Evolutionary conservation across 805 yeast species (phyloP).

Genomic region (Diddensiella santjacobensis): DNA sequence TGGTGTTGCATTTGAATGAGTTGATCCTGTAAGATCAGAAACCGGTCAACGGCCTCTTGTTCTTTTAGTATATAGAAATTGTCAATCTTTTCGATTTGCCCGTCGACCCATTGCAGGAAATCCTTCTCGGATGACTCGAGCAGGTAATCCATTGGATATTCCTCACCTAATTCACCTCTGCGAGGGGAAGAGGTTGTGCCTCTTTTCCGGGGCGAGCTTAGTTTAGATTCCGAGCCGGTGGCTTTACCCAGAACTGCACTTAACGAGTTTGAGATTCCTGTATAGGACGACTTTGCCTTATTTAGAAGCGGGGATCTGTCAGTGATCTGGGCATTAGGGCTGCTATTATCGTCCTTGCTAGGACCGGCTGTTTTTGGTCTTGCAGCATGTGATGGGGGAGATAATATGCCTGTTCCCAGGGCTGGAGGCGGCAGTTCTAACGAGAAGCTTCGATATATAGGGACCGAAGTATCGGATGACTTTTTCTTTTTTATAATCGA

Average conservation of each 20-base stretch:
- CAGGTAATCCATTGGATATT: slow-evolving; percentile 10
- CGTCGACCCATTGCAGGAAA: slow-evolving; percentile 66
- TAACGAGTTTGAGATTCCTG: neutral
- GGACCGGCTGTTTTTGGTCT: too few relatives aligned
- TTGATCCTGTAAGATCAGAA: slow-evolving; percentile 62
- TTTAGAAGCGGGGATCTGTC: neutral
- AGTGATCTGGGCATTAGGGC: neutral
- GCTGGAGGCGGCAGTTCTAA: slow-evolving; percentile 17
- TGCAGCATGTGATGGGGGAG: neutral
- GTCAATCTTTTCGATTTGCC: slow-evolving; percentile 57
- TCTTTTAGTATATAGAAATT: slow-evolving; percentile 59
- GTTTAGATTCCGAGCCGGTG: neutral
- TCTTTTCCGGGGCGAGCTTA: slow-evolving; percentile 3
- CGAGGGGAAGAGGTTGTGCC: neutral
- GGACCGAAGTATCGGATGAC: neutral
- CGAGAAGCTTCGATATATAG: neutral
- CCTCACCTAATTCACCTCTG: slow-evolving; percentile 11
- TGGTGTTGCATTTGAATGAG: slow-evolving; percentile 60
- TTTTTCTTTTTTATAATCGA: neutral
- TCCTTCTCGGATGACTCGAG: slow-evolving; percentile 39
- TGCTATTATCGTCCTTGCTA: neutral
- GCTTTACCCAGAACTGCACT: neutral
- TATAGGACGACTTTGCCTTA: neutral
- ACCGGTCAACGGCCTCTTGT: slow-evolving; percentile 55
- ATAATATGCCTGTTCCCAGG: neutral